Evolutionary conservation across 495 filamentous ascomycete genomes (phyloP).

Genomic region (Penicillium cosmopolitanum): DNA sequence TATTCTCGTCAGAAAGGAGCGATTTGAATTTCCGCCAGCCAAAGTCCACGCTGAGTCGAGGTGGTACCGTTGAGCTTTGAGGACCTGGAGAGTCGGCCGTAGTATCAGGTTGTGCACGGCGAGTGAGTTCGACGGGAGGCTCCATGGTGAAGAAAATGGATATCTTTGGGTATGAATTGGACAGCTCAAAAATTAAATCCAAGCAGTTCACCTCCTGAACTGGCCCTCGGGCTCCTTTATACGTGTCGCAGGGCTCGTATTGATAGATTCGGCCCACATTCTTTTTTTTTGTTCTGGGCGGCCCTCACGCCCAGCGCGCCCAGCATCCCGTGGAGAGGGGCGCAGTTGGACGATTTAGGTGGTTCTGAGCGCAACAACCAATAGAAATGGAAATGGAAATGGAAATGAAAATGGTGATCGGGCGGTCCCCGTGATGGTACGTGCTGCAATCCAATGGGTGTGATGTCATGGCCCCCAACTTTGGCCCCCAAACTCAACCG

Average conservation of each 20-base stretch:
- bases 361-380: not conserved
- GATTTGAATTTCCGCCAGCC: slow-evolving; percentile 34
- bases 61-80: slow-evolving; percentile 8
- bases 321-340: not conserved
- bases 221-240: not conserved
- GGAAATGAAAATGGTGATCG: not conserved
- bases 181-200: not conserved
- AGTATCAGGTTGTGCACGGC: not conserved
- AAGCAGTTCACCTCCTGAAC: not conserved
- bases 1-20: slow-evolving; percentile 21
- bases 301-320: not conserved
- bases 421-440: not conserved
- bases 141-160: not conserved
- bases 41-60: slow-evolving; percentile 28
- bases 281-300: not conserved
- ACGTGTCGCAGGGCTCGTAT: not conserved
- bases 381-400: not conserved
- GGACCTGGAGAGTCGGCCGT: not conserved
- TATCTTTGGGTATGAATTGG: not conserved
- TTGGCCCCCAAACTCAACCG: not conserved
- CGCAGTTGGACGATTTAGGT: not conserved
- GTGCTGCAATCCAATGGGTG: no score
- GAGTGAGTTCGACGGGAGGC: not conserved
- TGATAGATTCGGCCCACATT: not conserved
- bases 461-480: slow-evolving; percentile 14